Evolutionary conservation across 2,329 filamentous ascomycete species (phyloP), one percentile per base, ranked within the genome.

Genomic region (Ascocoryne sarcoides): DNA sequence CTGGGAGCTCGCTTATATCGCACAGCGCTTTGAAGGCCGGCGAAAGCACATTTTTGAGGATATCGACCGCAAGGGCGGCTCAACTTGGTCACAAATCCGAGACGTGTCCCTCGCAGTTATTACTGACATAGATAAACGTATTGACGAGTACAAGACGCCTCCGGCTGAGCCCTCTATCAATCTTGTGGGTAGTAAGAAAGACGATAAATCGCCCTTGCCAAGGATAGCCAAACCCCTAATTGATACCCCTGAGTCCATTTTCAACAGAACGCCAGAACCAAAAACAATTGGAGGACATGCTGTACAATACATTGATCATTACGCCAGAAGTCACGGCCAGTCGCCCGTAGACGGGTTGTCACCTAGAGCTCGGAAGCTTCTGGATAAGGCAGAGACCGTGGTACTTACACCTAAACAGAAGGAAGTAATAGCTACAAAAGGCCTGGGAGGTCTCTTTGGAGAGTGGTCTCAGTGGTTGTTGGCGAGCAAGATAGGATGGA

Each of bases 1-100:
- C 62, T 95, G 89, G 89, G 90, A 96, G 58, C 68, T 95, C 19
- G 77, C 79, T 20, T 71, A 85, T 41, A 94, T 95, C 51, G 80
- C 84, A 28, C 75, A 82, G 42, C 73, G 77, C 39, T 89, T 84
- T 47, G 71, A 80, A 12, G 71, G 77, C n/a, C 79, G 55, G 20
- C 76, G 90, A 38, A 84, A 82, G 60, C 76, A 78, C 15, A 86
- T 96, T 40, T 95, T 85, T 62, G 77, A 80, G 43, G 90, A 96
- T 52, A 84, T 95, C 46, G 86, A 94, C 51, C 82, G 88, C 45
- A 76, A 77, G 39, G 83, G 82, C 32, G 86, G 83, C 0, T 74
- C 85, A 1, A 81, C 84, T 50, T 95, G 87, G 85, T 77, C 79
- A 7, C 87, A 95, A 53, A 72, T 94, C 35, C 79, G 80, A 46